A percentile compares a stretch with the other conserved stretches of the same genome.
These are phyloP conservation scores for Fonsecaea nubica DNA, from an alignment of 2,329 filamentous ascomycete genomes.

Conservation along the genomic window DNA sequence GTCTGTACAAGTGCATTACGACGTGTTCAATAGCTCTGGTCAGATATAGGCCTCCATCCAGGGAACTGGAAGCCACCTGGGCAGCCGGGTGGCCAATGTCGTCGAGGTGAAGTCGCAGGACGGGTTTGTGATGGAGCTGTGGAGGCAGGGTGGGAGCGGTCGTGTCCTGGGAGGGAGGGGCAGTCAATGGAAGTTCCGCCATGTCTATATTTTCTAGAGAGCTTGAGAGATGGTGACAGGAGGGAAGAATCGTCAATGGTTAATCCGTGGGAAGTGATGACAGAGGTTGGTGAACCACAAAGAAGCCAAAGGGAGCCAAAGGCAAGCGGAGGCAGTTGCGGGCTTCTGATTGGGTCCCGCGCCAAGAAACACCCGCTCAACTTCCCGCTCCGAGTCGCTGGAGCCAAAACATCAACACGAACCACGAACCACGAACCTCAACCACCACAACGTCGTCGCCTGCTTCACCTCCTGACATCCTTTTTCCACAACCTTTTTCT, in stretches of 20 bases:
- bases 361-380: not conserved
- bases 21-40: conserved; percentile 70
- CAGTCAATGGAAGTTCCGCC: not conserved
- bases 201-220: not conserved
- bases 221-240: not conserved
- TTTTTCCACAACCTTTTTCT: not conserved
- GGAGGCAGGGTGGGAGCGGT: conserved; percentile 21
- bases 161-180: conserved; percentile 10
- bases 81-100: conserved; percentile 65
- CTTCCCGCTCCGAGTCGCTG: conserved; percentile 6
- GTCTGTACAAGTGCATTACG: conserved; percentile 72
- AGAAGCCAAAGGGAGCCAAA: not conserved
- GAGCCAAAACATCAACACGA: conserved; percentile 22
- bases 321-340: too few relatives aligned
- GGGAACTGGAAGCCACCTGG: conserved; percentile 68
- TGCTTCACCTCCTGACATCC: not conserved
- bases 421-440: not conserved
- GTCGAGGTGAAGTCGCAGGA: conserved; percentile 41
- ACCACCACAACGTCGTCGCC: not conserved
- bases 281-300: not conserved
- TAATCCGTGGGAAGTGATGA: not conserved
- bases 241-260: not conserved
- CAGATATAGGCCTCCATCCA: conserved; percentile 69
- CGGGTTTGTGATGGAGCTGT: conserved; percentile 30
- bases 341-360: not conserved